These are phyloP conservation scores for Eremomyces bilateralis DNA, from an alignment of 495 filamentous ascomycete species.

Conservation along the genomic window DNA sequence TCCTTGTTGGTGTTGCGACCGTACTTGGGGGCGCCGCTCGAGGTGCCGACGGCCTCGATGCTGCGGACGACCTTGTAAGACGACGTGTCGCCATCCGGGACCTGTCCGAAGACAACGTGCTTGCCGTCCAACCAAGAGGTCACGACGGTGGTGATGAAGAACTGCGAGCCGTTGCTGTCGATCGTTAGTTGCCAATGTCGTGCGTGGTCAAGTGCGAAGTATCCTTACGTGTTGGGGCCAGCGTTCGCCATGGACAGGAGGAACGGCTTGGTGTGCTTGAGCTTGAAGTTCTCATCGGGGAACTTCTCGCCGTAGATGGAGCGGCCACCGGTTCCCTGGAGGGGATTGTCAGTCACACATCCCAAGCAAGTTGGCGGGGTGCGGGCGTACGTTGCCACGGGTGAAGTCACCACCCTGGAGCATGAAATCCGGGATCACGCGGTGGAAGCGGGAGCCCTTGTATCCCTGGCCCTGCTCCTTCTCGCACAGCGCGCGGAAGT, in stretches of 20 bases:
- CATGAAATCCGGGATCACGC: constrained; percentile 29
- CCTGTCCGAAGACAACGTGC: constrained; percentile 25
- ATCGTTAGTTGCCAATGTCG: constrained; percentile 12
- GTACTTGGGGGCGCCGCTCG: constrained; percentile 19
- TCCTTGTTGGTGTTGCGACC: constrained; percentile 19
- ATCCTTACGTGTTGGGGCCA: constrained; percentile 50
- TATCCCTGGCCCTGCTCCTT: constrained; percentile 55
- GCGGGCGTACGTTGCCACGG: constrained; percentile 23
- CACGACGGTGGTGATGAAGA: constrained; percentile 31
- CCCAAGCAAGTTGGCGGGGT: neutral
- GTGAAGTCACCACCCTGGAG: constrained; percentile 31
- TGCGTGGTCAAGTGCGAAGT: neutral
- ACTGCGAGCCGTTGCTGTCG: constrained; percentile 50
- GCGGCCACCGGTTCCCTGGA: constrained; percentile 60
- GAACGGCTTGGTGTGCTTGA: constrained; percentile 38
- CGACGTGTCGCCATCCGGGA: constrained; percentile 15
- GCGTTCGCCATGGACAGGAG: constrained; percentile 72
- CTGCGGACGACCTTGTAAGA: constrained; percentile 17
- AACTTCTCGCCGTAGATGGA: constrained; percentile 83
- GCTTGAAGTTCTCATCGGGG: constrained; percentile 54
- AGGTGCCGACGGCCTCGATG: constrained; percentile 20
- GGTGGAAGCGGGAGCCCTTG: constrained; percentile 21
- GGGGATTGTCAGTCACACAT: constrained; percentile 1
- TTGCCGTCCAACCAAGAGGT: constrained; percentile 23
- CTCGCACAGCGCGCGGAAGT: constrained; percentile 86